These are phyloP conservation scores for Phytopythium kandeliae DNA, from an alignment of 352 stramenopile genomes.

Conservation along the genomic window DNA sequence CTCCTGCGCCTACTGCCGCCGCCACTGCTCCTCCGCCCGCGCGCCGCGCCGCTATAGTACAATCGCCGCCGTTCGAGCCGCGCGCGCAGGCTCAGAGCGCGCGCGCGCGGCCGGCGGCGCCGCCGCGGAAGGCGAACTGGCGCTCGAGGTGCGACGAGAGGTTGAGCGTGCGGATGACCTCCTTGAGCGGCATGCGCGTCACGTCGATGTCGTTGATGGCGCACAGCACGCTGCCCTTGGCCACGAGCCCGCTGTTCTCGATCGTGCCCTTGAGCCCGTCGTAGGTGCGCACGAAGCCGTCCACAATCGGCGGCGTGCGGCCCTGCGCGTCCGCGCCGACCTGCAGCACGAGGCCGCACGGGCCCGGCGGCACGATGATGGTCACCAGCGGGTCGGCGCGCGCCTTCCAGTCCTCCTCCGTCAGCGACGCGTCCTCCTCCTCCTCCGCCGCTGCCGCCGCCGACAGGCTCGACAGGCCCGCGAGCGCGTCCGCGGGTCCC, in stretches of 20 bases:
- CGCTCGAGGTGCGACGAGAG: constrained; percentile 64
- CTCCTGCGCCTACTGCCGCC: no score
- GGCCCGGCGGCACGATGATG: constrained; percentile 69
- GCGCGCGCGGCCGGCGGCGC: constrained; percentile 20
- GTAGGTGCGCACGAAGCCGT: constrained; percentile 68
- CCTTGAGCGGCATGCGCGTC: constrained; percentile 47
- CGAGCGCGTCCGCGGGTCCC: constrained; percentile 8
- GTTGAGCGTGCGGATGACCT: constrained; percentile 70
- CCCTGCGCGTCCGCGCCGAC: constrained; percentile 25
- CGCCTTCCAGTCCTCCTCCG: constrained; percentile 65
- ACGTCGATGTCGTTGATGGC: constrained; percentile 82
- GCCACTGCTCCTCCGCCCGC: no score
- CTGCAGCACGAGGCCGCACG: constrained; percentile 67
- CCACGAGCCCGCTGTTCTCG: constrained; percentile 65
- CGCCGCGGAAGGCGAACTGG: constrained; percentile 69
- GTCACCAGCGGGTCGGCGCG: constrained; percentile 52
- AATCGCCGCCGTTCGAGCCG: no score
- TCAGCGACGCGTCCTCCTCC: constrained; percentile 39
- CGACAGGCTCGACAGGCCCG: constrained; percentile 12
- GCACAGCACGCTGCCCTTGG: constrained; percentile 58
- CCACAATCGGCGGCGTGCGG: constrained; percentile 39
- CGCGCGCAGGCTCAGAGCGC: constrained; percentile 36
- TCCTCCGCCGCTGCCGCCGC: constrained; percentile 16
- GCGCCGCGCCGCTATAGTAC: constrained; percentile 6
- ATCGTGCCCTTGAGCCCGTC: constrained; percentile 67